A percentile compares a stretch with the other conserved stretches of the same genome.
Evolutionary conservation across 257 asterid species (phyloP).

Genomic region (Solanum virginianum): DNA sequence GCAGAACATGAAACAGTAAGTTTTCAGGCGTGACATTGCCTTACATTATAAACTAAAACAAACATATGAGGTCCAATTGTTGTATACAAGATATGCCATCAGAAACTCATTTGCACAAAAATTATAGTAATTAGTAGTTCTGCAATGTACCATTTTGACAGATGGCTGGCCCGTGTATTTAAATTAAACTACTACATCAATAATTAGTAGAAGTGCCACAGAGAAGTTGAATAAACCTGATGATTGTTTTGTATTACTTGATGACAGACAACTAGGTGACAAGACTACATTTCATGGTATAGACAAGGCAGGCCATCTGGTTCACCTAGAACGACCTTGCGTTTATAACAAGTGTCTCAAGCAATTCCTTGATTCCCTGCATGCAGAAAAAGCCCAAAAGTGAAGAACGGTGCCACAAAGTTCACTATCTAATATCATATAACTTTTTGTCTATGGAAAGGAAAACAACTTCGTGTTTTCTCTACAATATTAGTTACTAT

Average conservation of each 20-base stretch:
- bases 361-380: slow-evolving; percentile 48
- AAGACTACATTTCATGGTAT: slow-evolving; percentile 43
- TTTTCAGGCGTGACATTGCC: not conserved
- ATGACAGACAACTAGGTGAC: slow-evolving; percentile 58
- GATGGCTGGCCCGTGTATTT: not conserved
- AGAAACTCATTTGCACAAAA: not conserved
- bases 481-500: not conserved
- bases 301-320: slow-evolving; percentile 76
- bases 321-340: slow-evolving; percentile 79
- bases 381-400: slow-evolving; percentile 15
- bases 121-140: not conserved
- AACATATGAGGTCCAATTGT: not conserved
- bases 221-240: not conserved
- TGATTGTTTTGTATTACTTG: not conserved
- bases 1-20: slow-evolving; percentile 67
- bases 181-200: not conserved
- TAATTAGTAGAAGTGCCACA: not conserved
- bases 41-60: not conserved
- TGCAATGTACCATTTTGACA: not conserved
- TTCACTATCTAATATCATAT: not conserved
- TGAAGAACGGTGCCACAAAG: not conserved
- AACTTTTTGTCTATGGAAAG: not conserved
- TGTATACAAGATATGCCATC: not conserved
- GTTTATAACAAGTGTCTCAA: slow-evolving; percentile 58
- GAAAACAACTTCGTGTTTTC: not conserved